Conservation (phyloP, 2,329 filamentous ascomycete genomes). For the Teratosphaeria viscida region DNA sequence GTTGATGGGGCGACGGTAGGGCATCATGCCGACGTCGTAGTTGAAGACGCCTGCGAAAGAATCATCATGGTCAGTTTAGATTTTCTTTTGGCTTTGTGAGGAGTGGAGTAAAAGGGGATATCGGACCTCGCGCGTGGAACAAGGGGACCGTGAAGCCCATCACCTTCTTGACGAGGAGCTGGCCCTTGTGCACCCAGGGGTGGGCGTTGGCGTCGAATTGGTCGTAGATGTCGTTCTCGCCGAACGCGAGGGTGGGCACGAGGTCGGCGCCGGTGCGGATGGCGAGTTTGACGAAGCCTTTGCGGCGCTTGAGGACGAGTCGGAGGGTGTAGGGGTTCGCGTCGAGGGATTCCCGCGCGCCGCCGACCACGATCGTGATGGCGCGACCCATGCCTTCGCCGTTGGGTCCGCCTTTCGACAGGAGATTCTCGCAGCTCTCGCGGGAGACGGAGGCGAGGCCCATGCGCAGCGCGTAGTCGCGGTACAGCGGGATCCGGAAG, state of each 20-base stretch:
- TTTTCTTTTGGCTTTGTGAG: too few relatives aligned
- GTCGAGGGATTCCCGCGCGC: slow-evolving; percentile 83
- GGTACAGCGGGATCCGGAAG: slow-evolving; percentile 85
- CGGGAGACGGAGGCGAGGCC: slow-evolving; percentile 82
- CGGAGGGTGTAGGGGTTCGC: slow-evolving; percentile 67
- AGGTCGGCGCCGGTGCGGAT: slow-evolving; percentile 87
- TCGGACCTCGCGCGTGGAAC: slow-evolving; percentile 69
- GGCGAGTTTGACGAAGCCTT: slow-evolving; percentile 89
- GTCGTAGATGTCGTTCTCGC: slow-evolving; percentile 93
- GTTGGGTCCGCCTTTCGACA: slow-evolving; percentile 68
- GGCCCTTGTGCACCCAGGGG: slow-evolving; percentile 67
- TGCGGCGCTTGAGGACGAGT: slow-evolving; percentile 71
- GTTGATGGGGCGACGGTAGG: slow-evolving; percentile 78
- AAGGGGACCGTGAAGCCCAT: slow-evolving; percentile 90
- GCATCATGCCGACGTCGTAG: slow-evolving; percentile 94
- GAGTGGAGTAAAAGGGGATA: too few relatives aligned
- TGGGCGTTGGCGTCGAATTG: slow-evolving; percentile 70
- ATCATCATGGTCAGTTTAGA: background rate
- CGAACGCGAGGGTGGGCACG: slow-evolving; percentile 84
- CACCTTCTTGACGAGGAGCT: slow-evolving; percentile 72
- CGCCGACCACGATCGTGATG: slow-evolving; percentile 91
- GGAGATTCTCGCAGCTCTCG: slow-evolving; percentile 80
- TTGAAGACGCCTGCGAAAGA: slow-evolving; percentile 66
- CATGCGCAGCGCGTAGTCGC: slow-evolving; percentile 85
- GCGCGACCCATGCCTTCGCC: slow-evolving; percentile 82